Evolutionary conservation across 2,329 filamentous ascomycete genomes (phyloP), one percentile per base, ranked within the genome.

Genomic region (Hypoxylon sp.): DNA sequence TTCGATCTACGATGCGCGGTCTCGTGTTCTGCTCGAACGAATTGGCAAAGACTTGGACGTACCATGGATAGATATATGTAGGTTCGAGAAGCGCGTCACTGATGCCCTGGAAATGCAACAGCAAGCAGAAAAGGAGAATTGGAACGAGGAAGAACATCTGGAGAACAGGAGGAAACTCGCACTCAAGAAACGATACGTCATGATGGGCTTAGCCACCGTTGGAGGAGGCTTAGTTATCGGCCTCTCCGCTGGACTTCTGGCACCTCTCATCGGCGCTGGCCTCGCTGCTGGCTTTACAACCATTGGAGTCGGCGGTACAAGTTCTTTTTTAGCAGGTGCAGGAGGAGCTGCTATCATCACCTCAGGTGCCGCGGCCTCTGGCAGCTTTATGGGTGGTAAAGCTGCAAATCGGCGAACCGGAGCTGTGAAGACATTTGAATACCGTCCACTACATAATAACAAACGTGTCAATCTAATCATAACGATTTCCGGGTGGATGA

Each of bases 101-200:
- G 95, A 99, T 78, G 93, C 95, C 0, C 82, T 99, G 20, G 95
- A 99, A 78, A 97, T 99, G 93, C 94, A 98, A 78, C 93, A 98
- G 77, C 89, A 91, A 48, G 92, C 93, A 5, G 91, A 93, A 67
- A 96, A 94, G 73, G 95, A 99, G 79, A 97, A 94, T 67, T 99
- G 95, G 95, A 96, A 97, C 69, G 95, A 99, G 76, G 90, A 95
- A 10, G 92, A 96, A 68, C 93, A 98, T 75, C 93, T 98, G 84
- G 93, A 97, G 76, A 86, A 84, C 61, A 87, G 95, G 48, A 86
- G 92, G 53, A 97, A 97, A 76, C 80, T 87, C 73, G 92, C 92
- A 1, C 82, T 94, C 62, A 97, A 91, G 75, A 88, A 88, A 70
- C 89, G 94, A 72, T 93, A 97, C 73, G 89, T 97, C 75, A 91